Evolutionary conservation across 2,329 filamentous ascomycete species (phyloP), one percentile per base, ranked within the genome.

Genomic region (Onygenales sp.): DNA sequence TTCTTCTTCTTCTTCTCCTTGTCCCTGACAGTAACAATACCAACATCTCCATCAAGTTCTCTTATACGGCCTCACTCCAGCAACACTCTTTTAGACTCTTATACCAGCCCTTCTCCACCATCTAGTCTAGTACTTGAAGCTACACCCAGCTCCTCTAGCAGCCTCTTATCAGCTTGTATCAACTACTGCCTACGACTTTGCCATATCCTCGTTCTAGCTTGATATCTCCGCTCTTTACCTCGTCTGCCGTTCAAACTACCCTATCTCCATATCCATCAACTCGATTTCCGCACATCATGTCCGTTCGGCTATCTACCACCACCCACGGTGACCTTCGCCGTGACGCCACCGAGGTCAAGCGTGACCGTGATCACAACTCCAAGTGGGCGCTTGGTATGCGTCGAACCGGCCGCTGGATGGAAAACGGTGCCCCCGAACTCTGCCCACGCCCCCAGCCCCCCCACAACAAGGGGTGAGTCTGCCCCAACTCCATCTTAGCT

Each of bases 311-410:
- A 46, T 63, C 62, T 65, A 67, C 70, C 63, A 68, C 74, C 62
- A 66, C 68, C 53, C 74, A 73, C 61, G 64, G 68, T 65, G 80
- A 83, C 64, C 71, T 82, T 57, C 79, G 80, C 64, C 74, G 73
- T 65, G 69, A 68, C 59, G 72, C 77, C 62, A 76, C 75, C 62
- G 76, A 78, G 60, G 76, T 59, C 57, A 69, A 71, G 54, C 65
- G 70, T 33, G 62, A 63, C 53, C 63, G 70, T 54, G 64, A 69
- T 55, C 68, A 68, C 52, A 70, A 68, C 55, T 64, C 63, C 42
- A 73, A 73, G 61, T 72, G 70, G 70, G 65, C 67, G 21, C 59
- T 63, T 50, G 69, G 70, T 42, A 62, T 59, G 40, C 65, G 66
- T 40, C 10, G 11, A 21, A 42, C 6, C 14, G 27, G 7, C 6